Base-by-base conservation (phyloP, 1,139 yeast genomes). In the Torulaspora globosa region DNA sequence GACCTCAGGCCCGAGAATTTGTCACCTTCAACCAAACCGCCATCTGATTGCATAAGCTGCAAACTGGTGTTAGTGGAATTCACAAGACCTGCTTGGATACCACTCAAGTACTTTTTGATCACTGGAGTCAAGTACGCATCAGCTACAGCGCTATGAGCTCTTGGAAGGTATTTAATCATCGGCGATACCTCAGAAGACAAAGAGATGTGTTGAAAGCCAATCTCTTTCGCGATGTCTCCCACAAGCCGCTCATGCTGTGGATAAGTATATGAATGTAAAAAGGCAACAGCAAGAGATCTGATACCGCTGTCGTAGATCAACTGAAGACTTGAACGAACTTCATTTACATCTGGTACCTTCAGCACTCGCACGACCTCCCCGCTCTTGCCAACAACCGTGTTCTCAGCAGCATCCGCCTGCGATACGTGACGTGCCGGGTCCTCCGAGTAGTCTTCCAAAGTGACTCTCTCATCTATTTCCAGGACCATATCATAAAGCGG, bases 101-200 rank as follows among this genome's bases (percentile, higher is more conserved):
- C 76, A 28, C 72, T 64, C 36, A 84, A 69, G 60, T 84, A 84
- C 28, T 76, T 72, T 48, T 76, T 72, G 40, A 84, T 80, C 41
- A 80, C 84, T 1, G 94, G 94, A 2, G 90, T 82, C 49, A 85
- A 66, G 59, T 84, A 84, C 1, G 92, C 87, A 66, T 85, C 92
- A 1, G 86, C 88, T 15, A 80, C 78, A 3, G 87, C 74, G 12
- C 89, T 82, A 54, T 82, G 82, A 1, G 88, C 85, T 49, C 94
- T 70, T 11, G 84, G 77, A 23, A 84, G 79, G 34, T 78, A 74
- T 60, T 84, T 84, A 53, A 84, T 81, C 83, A 83, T 82, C 8
- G 94, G 90, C 41, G 82, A 78, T 18, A 84, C 70, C 54, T 78
- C 75, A 23, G 80, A 76, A 0, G 90, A 82, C 15, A 83, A 70